Conservation (phyloP, 2,329 filamentous ascomycete species). For the Ascochyta lentis region DNA sequence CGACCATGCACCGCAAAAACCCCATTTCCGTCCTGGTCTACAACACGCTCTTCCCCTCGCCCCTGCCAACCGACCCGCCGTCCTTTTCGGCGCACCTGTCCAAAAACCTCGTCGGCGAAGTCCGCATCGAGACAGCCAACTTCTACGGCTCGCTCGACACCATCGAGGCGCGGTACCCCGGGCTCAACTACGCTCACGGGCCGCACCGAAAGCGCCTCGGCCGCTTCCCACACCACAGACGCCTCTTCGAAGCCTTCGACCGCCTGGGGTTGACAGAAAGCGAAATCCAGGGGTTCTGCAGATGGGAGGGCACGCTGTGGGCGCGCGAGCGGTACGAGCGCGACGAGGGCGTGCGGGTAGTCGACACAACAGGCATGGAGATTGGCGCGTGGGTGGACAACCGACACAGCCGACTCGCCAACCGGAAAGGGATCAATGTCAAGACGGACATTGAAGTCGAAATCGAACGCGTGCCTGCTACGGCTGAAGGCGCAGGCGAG, state of each 20-base stretch:
- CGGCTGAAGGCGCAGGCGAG: slow-evolving; percentile 45
- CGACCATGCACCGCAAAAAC: slow-evolving; percentile 72
- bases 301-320: slow-evolving; percentile 86
- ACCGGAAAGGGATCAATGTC: slow-evolving; percentile 46
- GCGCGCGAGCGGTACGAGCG: slow-evolving; percentile 80
- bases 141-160: slow-evolving; percentile 83
- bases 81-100: slow-evolving; percentile 75
- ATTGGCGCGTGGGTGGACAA: slow-evolving; percentile 67
- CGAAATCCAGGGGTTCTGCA: slow-evolving; percentile 75
- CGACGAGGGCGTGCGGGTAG: slow-evolving; percentile 73
- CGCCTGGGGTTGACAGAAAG: slow-evolving; percentile 69
- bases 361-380: slow-evolving; percentile 74
- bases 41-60: slow-evolving; percentile 74
- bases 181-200: slow-evolving; percentile 76
- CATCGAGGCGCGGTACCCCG: slow-evolving; percentile 80
- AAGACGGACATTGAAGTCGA: slow-evolving; percentile 53
- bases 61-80: slow-evolving; percentile 70
- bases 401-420: slow-evolving; percentile 21
- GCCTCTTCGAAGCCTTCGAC: slow-evolving; percentile 79
- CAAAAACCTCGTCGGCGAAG: slow-evolving; percentile 75
- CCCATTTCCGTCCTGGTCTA: slow-evolving; percentile 76
- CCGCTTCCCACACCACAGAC: slow-evolving; percentile 77
- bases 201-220: slow-evolving; percentile 79
- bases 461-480: slow-evolving; percentile 40
- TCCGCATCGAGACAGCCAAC: slow-evolving; percentile 77